Conservation (phyloP, 345 rosid genomes). For the Acer campestre region DNA sequence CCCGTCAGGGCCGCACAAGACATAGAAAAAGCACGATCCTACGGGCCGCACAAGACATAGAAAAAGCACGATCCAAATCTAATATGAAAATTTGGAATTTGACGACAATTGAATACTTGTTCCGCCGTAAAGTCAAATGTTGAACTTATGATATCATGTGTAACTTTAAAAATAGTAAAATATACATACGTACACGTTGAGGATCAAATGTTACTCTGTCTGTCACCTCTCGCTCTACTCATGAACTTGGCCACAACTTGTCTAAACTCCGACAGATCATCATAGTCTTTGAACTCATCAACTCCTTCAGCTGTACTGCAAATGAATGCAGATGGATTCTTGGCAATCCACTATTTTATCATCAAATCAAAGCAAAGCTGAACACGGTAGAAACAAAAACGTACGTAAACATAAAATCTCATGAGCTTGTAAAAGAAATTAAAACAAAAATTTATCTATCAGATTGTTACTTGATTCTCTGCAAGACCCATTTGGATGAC, state of each 20-base stretch:
- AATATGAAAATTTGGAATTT: no score
- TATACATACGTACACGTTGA: constrained; percentile 60
- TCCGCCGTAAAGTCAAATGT: no score
- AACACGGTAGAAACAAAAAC: not conserved
- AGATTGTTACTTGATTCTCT: constrained; percentile 65
- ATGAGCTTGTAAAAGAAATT: not conserved
- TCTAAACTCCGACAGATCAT: constrained; percentile 71
- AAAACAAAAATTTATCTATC: not conserved
- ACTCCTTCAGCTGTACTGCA: constrained; percentile 72
- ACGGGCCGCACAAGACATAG: no score
- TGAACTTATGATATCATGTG: no score
- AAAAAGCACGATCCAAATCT: no score
- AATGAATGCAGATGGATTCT: constrained; percentile 69
- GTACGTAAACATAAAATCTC: not conserved
- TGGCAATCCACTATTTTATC: constrained; percentile 61
- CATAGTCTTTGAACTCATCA: constrained; percentile 65
- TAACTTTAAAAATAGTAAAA: not conserved
- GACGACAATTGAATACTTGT: no score
- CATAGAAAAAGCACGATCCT: no score
- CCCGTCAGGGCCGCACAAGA: no score
- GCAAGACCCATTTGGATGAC: constrained; percentile 91
- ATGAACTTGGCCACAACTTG: constrained; percentile 81
- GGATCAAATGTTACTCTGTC: constrained; percentile 59
- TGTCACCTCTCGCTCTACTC: constrained; percentile 63
- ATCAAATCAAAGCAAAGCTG: constrained; percentile 67